A percentile compares a stretch with the other conserved stretches of the same genome.
phyloP scores from a whole-genome alignment of 805 yeast genomes.

The Candida palmyrensis region DNA sequence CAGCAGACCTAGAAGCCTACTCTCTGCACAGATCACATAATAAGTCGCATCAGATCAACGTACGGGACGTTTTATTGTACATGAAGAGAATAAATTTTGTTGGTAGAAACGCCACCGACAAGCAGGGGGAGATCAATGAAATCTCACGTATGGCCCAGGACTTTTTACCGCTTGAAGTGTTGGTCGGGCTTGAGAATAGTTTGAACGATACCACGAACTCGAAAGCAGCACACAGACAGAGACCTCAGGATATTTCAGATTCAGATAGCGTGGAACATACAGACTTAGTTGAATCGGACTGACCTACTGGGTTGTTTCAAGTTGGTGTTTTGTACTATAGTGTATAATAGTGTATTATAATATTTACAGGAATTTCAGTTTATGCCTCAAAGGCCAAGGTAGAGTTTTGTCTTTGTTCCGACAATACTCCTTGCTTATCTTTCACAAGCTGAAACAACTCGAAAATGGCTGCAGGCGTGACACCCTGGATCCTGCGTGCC shows the following conservation, averaged over 20 bases:
- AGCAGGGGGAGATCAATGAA: constrained; percentile 13
- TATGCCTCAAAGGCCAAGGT: too few species aligned
- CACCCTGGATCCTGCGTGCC: constrained; percentile 90
- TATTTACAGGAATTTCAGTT: too few species aligned
- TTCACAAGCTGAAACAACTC: constrained; percentile 61
- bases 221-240: constrained; percentile 1
- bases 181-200: constrained; percentile 28
- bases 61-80: constrained; percentile 31
- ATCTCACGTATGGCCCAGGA: constrained; percentile 28
- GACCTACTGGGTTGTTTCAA: too few species aligned
- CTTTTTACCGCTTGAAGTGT: constrained; percentile 31
- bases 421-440: constrained; percentile 20
- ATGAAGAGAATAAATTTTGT: constrained; percentile 25
- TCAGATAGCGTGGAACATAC: too few species aligned
- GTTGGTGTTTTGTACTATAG: constrained; percentile 1
- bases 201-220: constrained; percentile 9
- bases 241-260: too few species aligned
- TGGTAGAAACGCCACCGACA: constrained; percentile 5
- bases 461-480: constrained; percentile 88
- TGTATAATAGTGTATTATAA: constrained; percentile 4
- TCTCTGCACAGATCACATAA: constrained; percentile 25
- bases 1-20: constrained; percentile 30
- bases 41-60: constrained; percentile 16
- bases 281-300: too few species aligned
- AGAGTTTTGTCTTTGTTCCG: constrained; percentile 16